phyloP scores from a whole-genome alignment of 2,329 filamentous ascomycete genomes.

The Pseudogymnoascus sp. region DNA sequence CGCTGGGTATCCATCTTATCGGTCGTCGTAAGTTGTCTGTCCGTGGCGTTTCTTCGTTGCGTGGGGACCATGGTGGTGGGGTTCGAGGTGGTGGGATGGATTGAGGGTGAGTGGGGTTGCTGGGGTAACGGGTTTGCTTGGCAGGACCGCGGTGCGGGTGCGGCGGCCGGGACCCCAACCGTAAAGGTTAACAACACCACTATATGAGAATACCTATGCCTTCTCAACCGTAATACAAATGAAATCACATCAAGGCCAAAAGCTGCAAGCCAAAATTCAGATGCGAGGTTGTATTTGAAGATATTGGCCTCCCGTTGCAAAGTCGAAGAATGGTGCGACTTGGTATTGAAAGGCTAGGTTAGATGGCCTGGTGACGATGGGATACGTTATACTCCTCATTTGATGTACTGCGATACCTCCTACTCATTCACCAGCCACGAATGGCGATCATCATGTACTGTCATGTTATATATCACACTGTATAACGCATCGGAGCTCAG shows the following conservation, averaged over 20 bases:
- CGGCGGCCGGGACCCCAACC: background rate
- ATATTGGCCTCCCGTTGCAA: background rate
- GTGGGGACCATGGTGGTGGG: slow-evolving; percentile 1
- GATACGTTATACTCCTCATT: too few species aligned
- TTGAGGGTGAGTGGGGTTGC: background rate
- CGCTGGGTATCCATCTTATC: slow-evolving; percentile 2
- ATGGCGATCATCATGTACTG: background rate
- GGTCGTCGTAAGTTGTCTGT: background rate
- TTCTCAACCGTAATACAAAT: background rate
- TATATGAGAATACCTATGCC: background rate
- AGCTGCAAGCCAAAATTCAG: background rate
- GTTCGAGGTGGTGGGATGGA: background rate
- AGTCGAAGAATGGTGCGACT: too few species aligned
- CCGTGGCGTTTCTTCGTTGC: background rate
- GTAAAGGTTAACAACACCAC: background rate
- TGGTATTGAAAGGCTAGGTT: too few species aligned
- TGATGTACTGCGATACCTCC: too few species aligned
- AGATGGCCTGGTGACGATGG: too few species aligned
- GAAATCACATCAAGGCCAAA: background rate
- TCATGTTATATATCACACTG: background rate
- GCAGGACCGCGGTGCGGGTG: background rate
- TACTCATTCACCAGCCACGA: background rate
- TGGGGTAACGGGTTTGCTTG: background rate
- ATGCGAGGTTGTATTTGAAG: background rate
- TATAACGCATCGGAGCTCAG: background rate